These are phyloP conservation scores for Fusarium agapanthi DNA, from an alignment of 2,329 filamentous ascomycete species.

Conservation along the genomic window DNA sequence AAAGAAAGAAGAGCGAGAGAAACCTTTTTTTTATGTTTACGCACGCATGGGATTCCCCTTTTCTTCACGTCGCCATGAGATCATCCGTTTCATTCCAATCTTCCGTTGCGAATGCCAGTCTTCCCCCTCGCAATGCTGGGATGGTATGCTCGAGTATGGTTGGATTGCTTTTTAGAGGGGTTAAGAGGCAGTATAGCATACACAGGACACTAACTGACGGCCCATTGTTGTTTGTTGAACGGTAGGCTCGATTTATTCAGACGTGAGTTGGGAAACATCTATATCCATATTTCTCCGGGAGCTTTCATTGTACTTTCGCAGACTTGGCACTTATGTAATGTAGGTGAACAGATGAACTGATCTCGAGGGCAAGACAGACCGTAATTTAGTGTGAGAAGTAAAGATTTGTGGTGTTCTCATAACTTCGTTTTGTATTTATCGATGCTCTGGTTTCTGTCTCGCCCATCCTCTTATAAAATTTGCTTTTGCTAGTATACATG, in stretches of 20 bases:
- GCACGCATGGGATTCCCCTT: slow-evolving; percentile 37
- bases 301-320: neutral
- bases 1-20: slow-evolving; percentile 40
- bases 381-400: neutral
- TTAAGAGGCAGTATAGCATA: slow-evolving; percentile 28
- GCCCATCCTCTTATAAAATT: neutral
- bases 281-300: no score
- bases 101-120: slow-evolving; percentile 9
- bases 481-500: slow-evolving; percentile 28
- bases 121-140: neutral
- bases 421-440: neutral
- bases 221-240: neutral
- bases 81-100: slow-evolving; percentile 3
- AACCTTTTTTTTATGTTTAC: slow-evolving; percentile 39
- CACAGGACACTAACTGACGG: slow-evolving; percentile 26
- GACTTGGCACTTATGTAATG: neutral
- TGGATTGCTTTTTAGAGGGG: slow-evolving; percentile 26
- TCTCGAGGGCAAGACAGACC: neutral
- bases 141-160: slow-evolving; percentile 4
- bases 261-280: neutral
- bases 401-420: neutral
- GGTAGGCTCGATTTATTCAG: neutral
- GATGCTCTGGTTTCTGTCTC: neutral
- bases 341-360: neutral
- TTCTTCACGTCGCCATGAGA: slow-evolving; percentile 25